Evolutionary conservation across 495 filamentous ascomycete genomes (phyloP).

Genomic region (Glonium stellatum): DNA sequence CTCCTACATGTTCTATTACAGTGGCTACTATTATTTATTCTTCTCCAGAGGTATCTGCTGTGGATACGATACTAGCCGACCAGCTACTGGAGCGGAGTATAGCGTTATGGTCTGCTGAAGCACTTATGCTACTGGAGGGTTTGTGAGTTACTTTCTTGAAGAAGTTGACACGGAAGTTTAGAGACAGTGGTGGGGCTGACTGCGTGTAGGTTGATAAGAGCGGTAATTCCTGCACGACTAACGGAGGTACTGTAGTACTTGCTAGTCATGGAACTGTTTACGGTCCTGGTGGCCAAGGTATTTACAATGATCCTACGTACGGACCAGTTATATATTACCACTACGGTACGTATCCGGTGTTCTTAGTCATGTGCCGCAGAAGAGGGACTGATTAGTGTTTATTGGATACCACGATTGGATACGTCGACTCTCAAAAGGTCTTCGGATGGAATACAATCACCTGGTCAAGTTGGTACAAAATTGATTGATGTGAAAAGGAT

Average conservation of each 20-base stretch:
- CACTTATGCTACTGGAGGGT: constrained; percentile 45
- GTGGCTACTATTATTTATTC: constrained; percentile 59
- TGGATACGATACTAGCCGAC: constrained; percentile 43
- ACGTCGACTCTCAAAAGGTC: constrained; percentile 54
- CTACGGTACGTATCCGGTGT: constrained; percentile 39
- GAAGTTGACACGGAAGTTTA: neutral
- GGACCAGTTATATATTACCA: constrained; percentile 65
- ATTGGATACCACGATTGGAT: constrained; percentile 56
- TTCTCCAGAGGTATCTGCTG: constrained; percentile 60
- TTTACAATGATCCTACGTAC: constrained; percentile 43
- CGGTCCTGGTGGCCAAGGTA: constrained; percentile 63
- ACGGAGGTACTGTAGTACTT: constrained; percentile 59
- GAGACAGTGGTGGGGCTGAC: neutral
- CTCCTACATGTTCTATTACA: constrained; percentile 48
- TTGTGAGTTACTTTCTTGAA: constrained; percentile 38
- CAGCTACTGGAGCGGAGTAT: constrained; percentile 57
- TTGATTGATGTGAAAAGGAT: too few species aligned
- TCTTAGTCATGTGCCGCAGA: neutral
- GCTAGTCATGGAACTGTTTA: constrained; percentile 58
- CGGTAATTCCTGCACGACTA: constrained; percentile 48
- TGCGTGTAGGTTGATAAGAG: constrained; percentile 45
- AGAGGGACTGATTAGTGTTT: neutral
- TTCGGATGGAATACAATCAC: constrained; percentile 64
- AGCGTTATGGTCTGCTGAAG: constrained; percentile 59
- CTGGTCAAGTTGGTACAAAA: too few species aligned